Percentiles rank a stretch among this genome's conserved stretches.
These are phyloP conservation scores for Haplosporangium gracile DNA, from an alignment of 192 early-diverging fungal genomes.

Conservation along the genomic window DNA sequence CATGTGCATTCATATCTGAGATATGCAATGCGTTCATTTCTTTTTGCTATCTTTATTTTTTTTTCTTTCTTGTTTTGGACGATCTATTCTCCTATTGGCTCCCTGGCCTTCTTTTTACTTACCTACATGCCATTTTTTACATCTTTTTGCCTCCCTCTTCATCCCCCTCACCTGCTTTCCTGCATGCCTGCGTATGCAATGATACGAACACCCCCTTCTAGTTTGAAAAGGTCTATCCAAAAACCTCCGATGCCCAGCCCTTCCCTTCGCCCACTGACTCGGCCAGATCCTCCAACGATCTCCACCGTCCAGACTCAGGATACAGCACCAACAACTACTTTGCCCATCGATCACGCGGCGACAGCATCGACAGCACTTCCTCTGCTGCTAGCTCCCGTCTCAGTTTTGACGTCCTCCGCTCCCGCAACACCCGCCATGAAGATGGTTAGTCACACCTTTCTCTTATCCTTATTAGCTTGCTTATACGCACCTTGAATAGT, in stretches of 20 bases:
- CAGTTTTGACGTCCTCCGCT: constrained; percentile 44
- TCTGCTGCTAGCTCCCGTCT: constrained; percentile 39
- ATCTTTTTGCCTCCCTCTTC: neutral
- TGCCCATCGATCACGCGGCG: constrained; percentile 44
- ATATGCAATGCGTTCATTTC: too few relatives aligned
- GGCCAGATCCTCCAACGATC: constrained; percentile 55
- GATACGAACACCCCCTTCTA: neutral
- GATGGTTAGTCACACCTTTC: constrained; percentile 18
- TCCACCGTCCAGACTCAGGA: constrained; percentile 37
- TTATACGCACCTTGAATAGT: neutral
- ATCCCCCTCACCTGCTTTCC: neutral
- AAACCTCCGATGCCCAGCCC: constrained; percentile 41
- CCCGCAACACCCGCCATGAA: constrained; percentile 40
- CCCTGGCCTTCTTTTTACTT: neutral
- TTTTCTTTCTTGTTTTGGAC: neutral
- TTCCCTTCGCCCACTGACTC: constrained; percentile 48
- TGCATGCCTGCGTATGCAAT: neutral
- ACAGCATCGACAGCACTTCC: constrained; percentile 42
- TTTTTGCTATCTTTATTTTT: too few relatives aligned
- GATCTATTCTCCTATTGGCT: constrained; percentile 8
- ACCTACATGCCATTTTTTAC: neutral
- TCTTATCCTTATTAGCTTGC: neutral
- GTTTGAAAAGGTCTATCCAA: constrained; percentile 45
- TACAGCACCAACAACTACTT: constrained; percentile 35
- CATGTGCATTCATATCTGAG: neutral